Evolutionary conservation across 495 filamentous ascomycete species (phyloP).

Genomic region (Tuber microsphaerosporum): DNA sequence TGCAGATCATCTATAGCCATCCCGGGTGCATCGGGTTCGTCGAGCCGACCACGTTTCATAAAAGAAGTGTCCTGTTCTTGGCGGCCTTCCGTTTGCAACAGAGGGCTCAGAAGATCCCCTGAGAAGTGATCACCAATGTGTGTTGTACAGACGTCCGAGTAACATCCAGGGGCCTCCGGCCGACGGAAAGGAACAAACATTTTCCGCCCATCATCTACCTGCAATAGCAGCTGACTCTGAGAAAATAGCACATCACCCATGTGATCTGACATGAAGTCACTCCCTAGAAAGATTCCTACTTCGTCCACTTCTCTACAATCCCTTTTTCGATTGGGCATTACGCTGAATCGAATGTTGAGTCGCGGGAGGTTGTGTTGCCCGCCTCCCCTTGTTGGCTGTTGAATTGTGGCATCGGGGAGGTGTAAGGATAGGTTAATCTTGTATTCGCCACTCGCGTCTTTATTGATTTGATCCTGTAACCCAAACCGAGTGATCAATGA

Average conservation of each 20-base stretch:
- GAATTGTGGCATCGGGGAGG: constrained; percentile 81
- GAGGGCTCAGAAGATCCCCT: constrained; percentile 13
- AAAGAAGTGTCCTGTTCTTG: constrained; percentile 10
- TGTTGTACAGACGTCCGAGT: constrained; percentile 61
- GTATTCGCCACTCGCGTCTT: constrained; percentile 54
- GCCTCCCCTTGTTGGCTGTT: constrained; percentile 61
- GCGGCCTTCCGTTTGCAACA: constrained; percentile 1
- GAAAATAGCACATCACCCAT: constrained; percentile 90
- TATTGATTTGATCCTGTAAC: constrained; percentile 58
- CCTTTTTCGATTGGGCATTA: constrained; percentile 46
- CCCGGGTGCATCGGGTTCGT: constrained; percentile 9
- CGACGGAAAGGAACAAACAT: constrained; percentile 87
- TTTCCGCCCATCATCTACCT: constrained; percentile 78
- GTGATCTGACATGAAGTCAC: constrained; percentile 76
- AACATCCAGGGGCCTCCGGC: constrained; percentile 76
- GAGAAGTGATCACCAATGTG: constrained; percentile 32
- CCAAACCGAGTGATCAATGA: constrained; percentile 65
- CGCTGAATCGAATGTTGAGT: constrained; percentile 67
- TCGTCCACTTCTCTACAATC: constrained; percentile 51
- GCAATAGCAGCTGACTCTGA: constrained; percentile 75
- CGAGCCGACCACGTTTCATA: constrained; percentile 7
- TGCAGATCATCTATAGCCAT: constrained; percentile 15
- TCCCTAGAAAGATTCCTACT: constrained; percentile 69
- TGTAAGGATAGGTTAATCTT: constrained; percentile 73
- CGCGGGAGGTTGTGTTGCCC: constrained; percentile 66